phyloP scores from a whole-genome alignment of 2,329 filamentous ascomycete genomes.

The Zymoseptoria tritici region DNA sequence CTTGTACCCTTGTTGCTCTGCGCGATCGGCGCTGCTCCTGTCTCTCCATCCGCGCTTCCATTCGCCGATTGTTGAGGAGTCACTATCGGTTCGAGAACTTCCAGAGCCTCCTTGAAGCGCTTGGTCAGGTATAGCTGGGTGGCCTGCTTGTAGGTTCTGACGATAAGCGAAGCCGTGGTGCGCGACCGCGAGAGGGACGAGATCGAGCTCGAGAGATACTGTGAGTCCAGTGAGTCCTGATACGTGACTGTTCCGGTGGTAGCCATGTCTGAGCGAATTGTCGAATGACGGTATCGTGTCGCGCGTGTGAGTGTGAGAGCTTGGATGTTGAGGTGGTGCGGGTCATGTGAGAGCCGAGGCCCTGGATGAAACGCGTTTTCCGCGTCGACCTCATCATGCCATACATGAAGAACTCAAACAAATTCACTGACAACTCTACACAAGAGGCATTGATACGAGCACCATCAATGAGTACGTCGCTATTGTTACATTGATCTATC shows the following conservation, averaged over 20 bases:
- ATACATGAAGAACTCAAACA: background rate
- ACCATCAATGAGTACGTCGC: background rate
- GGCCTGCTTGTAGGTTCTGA: slow-evolving; percentile 88
- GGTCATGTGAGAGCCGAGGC: background rate
- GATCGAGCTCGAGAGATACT: slow-evolving; percentile 59
- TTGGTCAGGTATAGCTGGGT: slow-evolving; percentile 92
- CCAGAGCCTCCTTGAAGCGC: slow-evolving; percentile 80
- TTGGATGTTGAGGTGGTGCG: background rate
- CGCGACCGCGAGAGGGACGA: slow-evolving; percentile 62
- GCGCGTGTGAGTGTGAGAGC: background rate
- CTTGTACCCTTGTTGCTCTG: slow-evolving; percentile 72
- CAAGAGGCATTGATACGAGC: background rate
- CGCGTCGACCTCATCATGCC: background rate
- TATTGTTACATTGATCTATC: background rate
- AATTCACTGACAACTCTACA: background rate
- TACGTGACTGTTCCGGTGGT: slow-evolving; percentile 39
- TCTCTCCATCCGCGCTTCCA: slow-evolving; percentile 24
- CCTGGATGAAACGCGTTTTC: background rate
- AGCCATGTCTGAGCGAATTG: slow-evolving; percentile 18
- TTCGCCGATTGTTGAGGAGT: slow-evolving; percentile 40
- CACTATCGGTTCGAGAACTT: slow-evolving; percentile 76
- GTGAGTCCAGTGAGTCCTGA: slow-evolving; percentile 46
- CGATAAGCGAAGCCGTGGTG: slow-evolving; percentile 64
- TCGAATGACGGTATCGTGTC: background rate
- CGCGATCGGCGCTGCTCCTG: slow-evolving; percentile 59